Base-by-base conservation (phyloP, 225 moss, liverwort and hornwort species). In the Polytrichum commune region DNA sequence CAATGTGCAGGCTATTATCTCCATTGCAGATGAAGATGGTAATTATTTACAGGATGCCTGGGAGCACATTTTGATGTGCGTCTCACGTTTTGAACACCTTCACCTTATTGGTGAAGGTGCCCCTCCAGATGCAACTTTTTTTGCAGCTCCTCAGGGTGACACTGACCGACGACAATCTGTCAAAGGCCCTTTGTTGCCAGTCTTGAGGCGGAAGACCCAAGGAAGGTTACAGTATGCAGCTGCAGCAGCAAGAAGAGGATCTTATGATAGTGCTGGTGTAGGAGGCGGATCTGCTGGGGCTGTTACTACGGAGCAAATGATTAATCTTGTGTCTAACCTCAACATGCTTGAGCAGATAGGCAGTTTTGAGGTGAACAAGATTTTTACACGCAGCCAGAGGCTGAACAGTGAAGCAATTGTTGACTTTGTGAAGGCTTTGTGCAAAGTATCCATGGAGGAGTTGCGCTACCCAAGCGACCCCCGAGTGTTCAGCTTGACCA, bases 361-460 rank as follows among this genome's bases (percentile, higher is more conserved):
- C 58, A 86, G 86, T 67, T 90, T 90, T 78, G 89, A 90, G 78
- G 86, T 86, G 79, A 86, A 76, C 58, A 84, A 82, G 66, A 90
- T 90, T 56, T 90, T 90, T 27, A 86, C 89, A 64, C 86, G 86
- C 25, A 90, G 89, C 71, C 89, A 90, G 75, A 83, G 86, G 74
- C 69, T 90, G 61, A 90, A 90, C 56, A 86, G 89, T 75, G 89
- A 90, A 75, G 89, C 89, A 10, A 90, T 90, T 70, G 89, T 90
- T 38, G 89, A 86, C 68, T 90, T 90, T 75, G 89, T 90, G 19
- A 90, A 90, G 74, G 89, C 89, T 18, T 86, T 90, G 63, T 90
- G 89, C 82, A 90, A 90, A 71, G 89, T 90, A 6, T 90, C 89
- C 7, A 90, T 90, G 89, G 89, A 90, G 74, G 89, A 90, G 65